A percentile compares a stretch with the other conserved stretches of the same genome.
These are phyloP conservation scores for Lycium ferocissimum DNA, from an alignment of 257 asterid species.

Conservation along the genomic window DNA sequence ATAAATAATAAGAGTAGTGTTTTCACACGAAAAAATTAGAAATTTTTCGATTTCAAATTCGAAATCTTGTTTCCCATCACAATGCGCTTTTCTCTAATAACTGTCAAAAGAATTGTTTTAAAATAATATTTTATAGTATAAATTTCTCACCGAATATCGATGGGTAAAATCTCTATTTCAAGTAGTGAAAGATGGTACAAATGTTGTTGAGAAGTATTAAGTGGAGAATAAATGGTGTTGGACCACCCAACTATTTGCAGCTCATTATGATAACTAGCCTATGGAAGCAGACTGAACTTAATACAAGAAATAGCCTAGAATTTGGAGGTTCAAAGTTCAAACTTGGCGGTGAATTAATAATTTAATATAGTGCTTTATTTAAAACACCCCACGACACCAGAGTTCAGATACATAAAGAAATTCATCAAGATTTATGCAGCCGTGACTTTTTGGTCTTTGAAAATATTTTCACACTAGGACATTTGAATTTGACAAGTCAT, in stretches of 20 bases:
- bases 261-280: background rate
- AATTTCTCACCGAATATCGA: too few species aligned
- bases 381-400: background rate
- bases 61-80: too few species aligned
- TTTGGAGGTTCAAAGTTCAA: conserved; percentile 9
- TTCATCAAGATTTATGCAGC: background rate
- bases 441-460: background rate
- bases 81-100: too few species aligned
- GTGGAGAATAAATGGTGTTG: background rate
- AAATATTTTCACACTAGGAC: background rate
- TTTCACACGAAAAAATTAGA: too few species aligned
- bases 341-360: background rate
- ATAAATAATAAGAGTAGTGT: too few species aligned
- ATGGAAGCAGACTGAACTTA: too few species aligned
- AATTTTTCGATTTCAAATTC: too few species aligned
- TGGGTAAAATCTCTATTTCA: too few species aligned
- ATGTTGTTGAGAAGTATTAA: background rate
- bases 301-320: background rate
- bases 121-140: too few species aligned
- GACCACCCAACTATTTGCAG: conserved; percentile 10
- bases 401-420: conserved; percentile 3
- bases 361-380: conserved; percentile 3
- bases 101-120: too few species aligned
- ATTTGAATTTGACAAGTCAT: conserved; percentile 2
- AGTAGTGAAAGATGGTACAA: background rate